Evolutionary conservation across 2,329 filamentous ascomycete species (phyloP).

Genomic region (Penicillium janthinellum): DNA sequence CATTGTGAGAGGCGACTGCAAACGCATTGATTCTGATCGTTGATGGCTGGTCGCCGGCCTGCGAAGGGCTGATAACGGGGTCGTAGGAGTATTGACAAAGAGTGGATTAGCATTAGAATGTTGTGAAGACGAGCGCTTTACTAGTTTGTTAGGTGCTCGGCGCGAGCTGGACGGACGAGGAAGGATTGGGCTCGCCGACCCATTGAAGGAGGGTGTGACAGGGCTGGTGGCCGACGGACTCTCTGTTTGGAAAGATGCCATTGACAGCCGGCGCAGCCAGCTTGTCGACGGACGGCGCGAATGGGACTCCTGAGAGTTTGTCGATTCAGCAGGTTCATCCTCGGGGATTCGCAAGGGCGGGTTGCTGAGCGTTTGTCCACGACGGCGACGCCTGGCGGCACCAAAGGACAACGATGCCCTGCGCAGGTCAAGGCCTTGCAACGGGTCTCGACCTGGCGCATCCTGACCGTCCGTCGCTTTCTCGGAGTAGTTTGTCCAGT

Average conservation of each 20-base stretch:
- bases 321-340: constrained; percentile 23
- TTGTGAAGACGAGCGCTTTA: constrained; percentile 62
- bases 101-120: constrained; percentile 48
- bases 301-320: constrained; percentile 20
- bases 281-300: constrained; percentile 49
- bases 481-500: constrained; percentile 15
- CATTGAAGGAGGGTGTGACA: constrained; percentile 56
- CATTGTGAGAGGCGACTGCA: constrained; percentile 40
- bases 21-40: constrained; percentile 56
- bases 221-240: constrained; percentile 53
- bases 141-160: constrained; percentile 59
- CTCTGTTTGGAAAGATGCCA: constrained; percentile 51
- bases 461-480: constrained; percentile 14
- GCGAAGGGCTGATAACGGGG: constrained; percentile 54
- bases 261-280: constrained; percentile 61
- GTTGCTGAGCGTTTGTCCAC: constrained; percentile 41
- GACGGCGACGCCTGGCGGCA: constrained; percentile 35
- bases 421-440: constrained; percentile 22
- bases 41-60: constrained; percentile 67
- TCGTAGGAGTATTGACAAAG: constrained; percentile 29
- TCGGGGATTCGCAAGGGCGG: constrained; percentile 33
- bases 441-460: constrained; percentile 12
- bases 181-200: constrained; percentile 55
- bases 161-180: constrained; percentile 33
- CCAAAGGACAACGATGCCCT: constrained; percentile 32